Conservation (phyloP, 2,329 filamentous ascomycete genomes). For the Sporothrix curviconia region DNA sequence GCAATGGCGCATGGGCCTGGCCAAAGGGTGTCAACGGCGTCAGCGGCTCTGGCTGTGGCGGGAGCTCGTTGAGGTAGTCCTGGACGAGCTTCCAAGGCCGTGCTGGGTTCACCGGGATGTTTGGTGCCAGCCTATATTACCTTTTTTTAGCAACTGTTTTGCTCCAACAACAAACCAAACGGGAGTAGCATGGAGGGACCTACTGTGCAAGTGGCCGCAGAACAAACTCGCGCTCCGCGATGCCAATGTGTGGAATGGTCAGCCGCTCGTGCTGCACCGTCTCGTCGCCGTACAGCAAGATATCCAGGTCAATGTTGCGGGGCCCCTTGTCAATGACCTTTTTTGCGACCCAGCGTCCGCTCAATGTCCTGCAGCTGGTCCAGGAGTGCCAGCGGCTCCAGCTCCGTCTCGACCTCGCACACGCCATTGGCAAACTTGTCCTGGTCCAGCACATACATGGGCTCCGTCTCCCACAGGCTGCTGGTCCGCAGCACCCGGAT, state of each 20-base stretch:
- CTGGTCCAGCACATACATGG: slow-evolving; percentile 94
- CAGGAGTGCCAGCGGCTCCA: slow-evolving; percentile 69
- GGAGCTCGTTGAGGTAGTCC: slow-evolving; percentile 56
- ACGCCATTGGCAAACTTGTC: slow-evolving; percentile 84
- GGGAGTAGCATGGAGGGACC: not conserved
- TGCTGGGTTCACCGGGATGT: slow-evolving; percentile 43
- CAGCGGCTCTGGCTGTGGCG: slow-evolving; percentile 40
- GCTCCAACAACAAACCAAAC: not conserved
- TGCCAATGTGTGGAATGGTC: slow-evolving; percentile 76
- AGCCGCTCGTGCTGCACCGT: slow-evolving; percentile 63
- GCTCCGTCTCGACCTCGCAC: slow-evolving; percentile 77
- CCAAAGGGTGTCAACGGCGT: slow-evolving; percentile 55
- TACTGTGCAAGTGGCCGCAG: slow-evolving; percentile 74
- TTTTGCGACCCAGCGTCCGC: slow-evolving; percentile 64
- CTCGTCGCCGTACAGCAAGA: slow-evolving; percentile 71
- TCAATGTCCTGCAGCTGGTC: slow-evolving; percentile 82
- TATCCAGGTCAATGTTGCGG: slow-evolving; percentile 89
- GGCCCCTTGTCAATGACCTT: slow-evolving; percentile 92
- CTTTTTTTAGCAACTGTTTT: not conserved
- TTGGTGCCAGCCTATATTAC: slow-evolving; percentile 47
- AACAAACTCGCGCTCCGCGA: slow-evolving; percentile 90
- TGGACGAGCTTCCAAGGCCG: slow-evolving; percentile 55
- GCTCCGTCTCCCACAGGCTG: slow-evolving; percentile 85
- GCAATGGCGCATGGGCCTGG: slow-evolving; percentile 44
- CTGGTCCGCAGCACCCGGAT: slow-evolving; percentile 76